Percentiles rank a stretch among this genome's conserved stretches.
These are phyloP conservation scores for Carallia brachiata DNA, from an alignment of 345 rosid species.

Conservation along the genomic window DNA sequence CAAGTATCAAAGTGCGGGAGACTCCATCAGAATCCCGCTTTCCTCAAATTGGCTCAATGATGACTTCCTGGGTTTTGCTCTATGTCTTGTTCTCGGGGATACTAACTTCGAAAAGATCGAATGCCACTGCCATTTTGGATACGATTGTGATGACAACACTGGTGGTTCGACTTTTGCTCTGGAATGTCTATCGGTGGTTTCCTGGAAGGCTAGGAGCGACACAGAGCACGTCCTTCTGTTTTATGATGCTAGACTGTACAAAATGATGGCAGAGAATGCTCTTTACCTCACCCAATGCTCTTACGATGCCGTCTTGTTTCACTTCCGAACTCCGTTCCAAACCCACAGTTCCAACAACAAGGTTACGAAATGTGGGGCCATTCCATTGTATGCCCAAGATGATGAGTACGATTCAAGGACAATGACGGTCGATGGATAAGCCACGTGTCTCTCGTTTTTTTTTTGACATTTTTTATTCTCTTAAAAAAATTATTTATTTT, in stretches of 20 bases:
- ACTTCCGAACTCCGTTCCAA: too few species aligned
- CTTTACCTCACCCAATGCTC: neutral
- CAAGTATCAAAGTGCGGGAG: conserved; percentile 5
- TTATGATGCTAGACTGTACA: too few species aligned
- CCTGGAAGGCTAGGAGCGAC: too few species aligned
- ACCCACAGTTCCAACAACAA: too few species aligned
- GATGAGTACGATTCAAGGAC: too few species aligned
- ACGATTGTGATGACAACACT: neutral
- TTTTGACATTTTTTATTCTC: too few species aligned
- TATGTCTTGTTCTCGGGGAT: conserved; percentile 10
- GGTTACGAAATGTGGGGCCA: conserved; percentile 1
- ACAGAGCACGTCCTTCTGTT: too few species aligned
- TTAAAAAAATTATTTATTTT: too few species aligned
- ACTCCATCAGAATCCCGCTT: neutral
- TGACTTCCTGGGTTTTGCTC: neutral
- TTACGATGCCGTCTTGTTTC: neutral
- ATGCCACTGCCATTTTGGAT: neutral
- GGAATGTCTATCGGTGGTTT: too few species aligned
- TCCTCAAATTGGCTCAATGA: conserved; percentile 6
- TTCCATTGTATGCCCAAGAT: neutral
- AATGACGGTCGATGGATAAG: too few species aligned
- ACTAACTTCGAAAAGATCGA: neutral
- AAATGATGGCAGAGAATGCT: neutral
- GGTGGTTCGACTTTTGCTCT: neutral
- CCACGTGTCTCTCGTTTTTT: too few species aligned